These are phyloP conservation scores for Coelastrella sp. DNA, from an alignment of 139 green algal genomes.

Conservation along the genomic window DNA sequence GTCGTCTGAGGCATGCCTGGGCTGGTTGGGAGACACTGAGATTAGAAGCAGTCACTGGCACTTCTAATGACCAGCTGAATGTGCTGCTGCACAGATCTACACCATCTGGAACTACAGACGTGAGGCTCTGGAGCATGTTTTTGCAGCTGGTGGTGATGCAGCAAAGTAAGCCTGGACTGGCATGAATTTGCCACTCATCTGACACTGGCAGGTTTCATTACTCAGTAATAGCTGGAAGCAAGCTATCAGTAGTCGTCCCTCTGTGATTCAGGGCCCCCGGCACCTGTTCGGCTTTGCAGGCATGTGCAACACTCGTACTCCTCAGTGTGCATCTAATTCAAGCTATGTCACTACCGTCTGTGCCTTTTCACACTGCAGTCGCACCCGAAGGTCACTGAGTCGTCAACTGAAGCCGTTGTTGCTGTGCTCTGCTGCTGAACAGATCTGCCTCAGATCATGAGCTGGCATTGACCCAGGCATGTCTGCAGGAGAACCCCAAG, in stretches of 20 bases:
- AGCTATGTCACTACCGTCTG: not conserved
- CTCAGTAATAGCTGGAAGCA: not conserved
- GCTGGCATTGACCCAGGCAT: slow-evolving; percentile 55
- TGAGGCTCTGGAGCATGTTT: slow-evolving; percentile 68
- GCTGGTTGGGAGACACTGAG: not conserved
- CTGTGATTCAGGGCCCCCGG: not conserved
- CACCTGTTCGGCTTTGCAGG: not conserved
- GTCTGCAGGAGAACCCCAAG: slow-evolving; percentile 92
- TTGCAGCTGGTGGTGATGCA: slow-evolving; percentile 64
- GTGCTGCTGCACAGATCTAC: slow-evolving; percentile 80
- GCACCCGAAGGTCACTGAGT: not conserved
- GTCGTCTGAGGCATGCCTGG: too few relatives aligned
- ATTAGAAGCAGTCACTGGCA: not conserved
- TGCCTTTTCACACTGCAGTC: not conserved
- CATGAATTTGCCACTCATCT: not conserved
- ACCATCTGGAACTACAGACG: slow-evolving; percentile 94
- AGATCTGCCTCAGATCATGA: not conserved
- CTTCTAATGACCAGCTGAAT: not conserved
- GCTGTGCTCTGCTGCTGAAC: slow-evolving; percentile 43
- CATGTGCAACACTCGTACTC: not conserved
- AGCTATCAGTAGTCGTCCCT: not conserved
- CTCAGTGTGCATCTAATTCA: not conserved
- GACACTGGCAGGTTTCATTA: not conserved
- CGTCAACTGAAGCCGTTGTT: not conserved
- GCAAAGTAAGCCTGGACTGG: slow-evolving; percentile 38